Conservation (phyloP, 2,329 filamentous ascomycete genomes). For the Fusarium nisikadoi region DNA sequence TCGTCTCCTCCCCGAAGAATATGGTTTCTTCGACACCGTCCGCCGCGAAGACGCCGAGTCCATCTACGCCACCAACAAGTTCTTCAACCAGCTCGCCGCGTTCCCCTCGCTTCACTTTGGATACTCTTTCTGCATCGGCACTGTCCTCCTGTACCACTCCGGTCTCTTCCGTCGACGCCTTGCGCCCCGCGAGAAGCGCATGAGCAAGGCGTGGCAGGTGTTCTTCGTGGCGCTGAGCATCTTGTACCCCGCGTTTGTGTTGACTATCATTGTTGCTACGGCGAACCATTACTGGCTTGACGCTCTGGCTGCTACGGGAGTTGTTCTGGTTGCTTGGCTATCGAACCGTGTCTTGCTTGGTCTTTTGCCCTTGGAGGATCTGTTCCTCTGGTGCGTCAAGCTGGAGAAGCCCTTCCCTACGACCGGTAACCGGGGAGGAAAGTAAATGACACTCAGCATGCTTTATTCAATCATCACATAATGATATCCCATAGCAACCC, state of each 20-base stretch:
- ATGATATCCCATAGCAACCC: background rate
- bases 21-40: slow-evolving; percentile 68
- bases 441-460: slow-evolving; percentile 5
- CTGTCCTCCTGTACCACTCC: slow-evolving; percentile 63
- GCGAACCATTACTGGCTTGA: slow-evolving; percentile 74
- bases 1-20: slow-evolving; percentile 64
- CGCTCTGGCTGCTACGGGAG: slow-evolving; percentile 70
- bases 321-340: slow-evolving; percentile 69
- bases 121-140: slow-evolving; percentile 66
- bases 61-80: slow-evolving; percentile 71
- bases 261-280: slow-evolving; percentile 68
- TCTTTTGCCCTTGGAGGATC: slow-evolving; percentile 71
- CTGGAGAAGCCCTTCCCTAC: slow-evolving; percentile 72
- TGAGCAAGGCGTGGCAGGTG: slow-evolving; percentile 43
- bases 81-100: slow-evolving; percentile 67
- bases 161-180: slow-evolving; percentile 54
- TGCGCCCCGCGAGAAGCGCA: slow-evolving; percentile 43
- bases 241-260: slow-evolving; percentile 63
- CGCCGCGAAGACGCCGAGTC: slow-evolving; percentile 59
- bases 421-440: slow-evolving; percentile 46
- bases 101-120: slow-evolving; percentile 69
- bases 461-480: background rate
- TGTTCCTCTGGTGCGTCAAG: slow-evolving; percentile 69
- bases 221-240: slow-evolving; percentile 54
- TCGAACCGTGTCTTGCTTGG: slow-evolving; percentile 65